Evolutionary conservation across 192 early-diverging fungal genomes (phyloP).

Genomic region (Coemansia sp.): DNA sequence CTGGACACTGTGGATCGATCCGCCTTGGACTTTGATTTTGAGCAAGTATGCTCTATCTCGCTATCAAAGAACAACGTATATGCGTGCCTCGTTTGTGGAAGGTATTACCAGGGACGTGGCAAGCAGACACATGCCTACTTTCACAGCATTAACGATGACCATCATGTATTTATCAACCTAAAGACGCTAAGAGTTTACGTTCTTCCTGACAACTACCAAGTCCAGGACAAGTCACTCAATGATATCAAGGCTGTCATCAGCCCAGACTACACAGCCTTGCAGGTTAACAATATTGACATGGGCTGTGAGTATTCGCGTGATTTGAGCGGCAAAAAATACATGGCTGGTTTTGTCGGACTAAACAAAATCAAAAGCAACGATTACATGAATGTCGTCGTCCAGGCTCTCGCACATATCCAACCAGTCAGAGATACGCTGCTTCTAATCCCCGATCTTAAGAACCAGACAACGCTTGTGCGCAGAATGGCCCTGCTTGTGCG

Average conservation of each 20-base stretch:
- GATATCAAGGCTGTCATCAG: slow-evolving; percentile 92
- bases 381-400: slow-evolving; percentile 90
- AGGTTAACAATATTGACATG: slow-evolving; percentile 69
- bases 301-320: slow-evolving; percentile 63
- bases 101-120: slow-evolving; percentile 93
- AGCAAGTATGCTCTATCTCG: slow-evolving; percentile 95
- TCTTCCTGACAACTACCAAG: slow-evolving; percentile 93
- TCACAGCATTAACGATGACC: slow-evolving; percentile 91
- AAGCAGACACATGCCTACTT: slow-evolving; percentile 90
- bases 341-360: slow-evolving; percentile 90
- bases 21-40: slow-evolving; percentile 97
- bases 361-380: slow-evolving; percentile 96
- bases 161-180: slow-evolving; percentile 95
- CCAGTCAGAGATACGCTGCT: slow-evolving; percentile 86
- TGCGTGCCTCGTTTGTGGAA: slow-evolving; percentile 94
- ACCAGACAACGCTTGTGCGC: slow-evolving; percentile 63
- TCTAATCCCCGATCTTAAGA: slow-evolving; percentile 21
- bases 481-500: slow-evolving; percentile 77
- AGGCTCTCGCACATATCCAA: slow-evolving; percentile 81
- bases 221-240: slow-evolving; percentile 76
- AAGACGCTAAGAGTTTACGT: slow-evolving; percentile 83
- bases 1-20: slow-evolving; percentile 84
- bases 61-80: slow-evolving; percentile 93
- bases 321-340: slow-evolving; percentile 79
- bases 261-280: slow-evolving; percentile 71